These are phyloP conservation scores for Pezicula rhizophila DNA, from an alignment of 2,329 filamentous ascomycete genomes.

Conservation along the genomic window DNA sequence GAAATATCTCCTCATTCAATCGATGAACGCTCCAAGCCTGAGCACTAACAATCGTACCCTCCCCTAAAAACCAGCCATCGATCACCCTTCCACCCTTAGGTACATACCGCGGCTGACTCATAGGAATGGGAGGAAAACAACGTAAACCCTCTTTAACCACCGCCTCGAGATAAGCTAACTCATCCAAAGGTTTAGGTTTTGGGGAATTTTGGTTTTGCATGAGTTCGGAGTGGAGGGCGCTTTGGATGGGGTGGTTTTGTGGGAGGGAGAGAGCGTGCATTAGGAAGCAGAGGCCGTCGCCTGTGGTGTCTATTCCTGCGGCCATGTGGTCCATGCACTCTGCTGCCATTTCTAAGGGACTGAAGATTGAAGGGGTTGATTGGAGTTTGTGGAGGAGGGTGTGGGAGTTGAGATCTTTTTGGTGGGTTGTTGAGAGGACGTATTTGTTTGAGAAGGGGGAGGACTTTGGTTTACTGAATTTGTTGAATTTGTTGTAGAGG, in stretches of 20 bases:
- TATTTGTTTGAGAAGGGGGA: conserved; percentile 51
- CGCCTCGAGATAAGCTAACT: conserved; percentile 54
- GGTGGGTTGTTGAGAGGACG: conserved; percentile 45
- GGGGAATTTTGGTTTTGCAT: conserved; percentile 24
- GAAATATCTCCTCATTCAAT: conserved; percentile 62
- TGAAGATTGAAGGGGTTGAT: conserved; percentile 42
- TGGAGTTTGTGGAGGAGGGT: conserved; percentile 55
- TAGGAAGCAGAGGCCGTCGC: conserved; percentile 62
- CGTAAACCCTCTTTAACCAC: conserved; percentile 57
- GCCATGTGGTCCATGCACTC: conserved; percentile 67
- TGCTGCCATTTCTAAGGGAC: conserved; percentile 51
- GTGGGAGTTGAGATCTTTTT: conserved; percentile 42
- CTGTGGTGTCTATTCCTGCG: conserved; percentile 66
- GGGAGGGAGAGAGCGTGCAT: conserved; percentile 66
- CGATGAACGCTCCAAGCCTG: conserved; percentile 57
- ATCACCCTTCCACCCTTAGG: conserved; percentile 48
- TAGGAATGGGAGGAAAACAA: conserved; percentile 59
- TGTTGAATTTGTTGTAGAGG: conserved; percentile 92
- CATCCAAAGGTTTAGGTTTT: conserved; percentile 35
- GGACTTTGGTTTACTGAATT: conserved; percentile 60
- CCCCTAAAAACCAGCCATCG: conserved; percentile 48
- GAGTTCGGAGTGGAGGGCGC: conserved; percentile 47
- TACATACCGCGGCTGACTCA: conserved; percentile 58
- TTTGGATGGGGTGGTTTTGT: conserved; percentile 44
- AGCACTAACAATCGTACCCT: conserved; percentile 50